Evolutionary conservation across 2,329 filamentous ascomycete genomes (phyloP).

Genomic region (Cercospora sp.): DNA sequence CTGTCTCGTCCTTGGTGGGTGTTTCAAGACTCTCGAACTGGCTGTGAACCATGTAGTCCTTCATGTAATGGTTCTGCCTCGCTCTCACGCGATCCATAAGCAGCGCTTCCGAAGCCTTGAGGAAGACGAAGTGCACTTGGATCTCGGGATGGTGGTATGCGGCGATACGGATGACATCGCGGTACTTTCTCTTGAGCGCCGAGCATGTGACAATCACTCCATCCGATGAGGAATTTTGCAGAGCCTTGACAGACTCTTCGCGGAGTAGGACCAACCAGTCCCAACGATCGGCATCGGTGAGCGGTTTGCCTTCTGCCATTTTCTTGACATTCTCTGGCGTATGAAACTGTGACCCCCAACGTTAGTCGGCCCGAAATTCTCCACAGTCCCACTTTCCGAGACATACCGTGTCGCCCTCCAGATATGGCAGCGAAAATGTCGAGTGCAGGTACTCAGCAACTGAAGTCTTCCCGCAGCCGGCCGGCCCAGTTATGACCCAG

Average conservation of each 20-base stretch:
- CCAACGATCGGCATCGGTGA: slow-evolving; percentile 94
- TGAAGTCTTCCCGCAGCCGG: slow-evolving; percentile 57
- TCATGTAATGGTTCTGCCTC: slow-evolving; percentile 90
- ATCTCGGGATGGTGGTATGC: slow-evolving; percentile 48
- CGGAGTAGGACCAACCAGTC: slow-evolving; percentile 74
- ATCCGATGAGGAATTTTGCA: slow-evolving; percentile 32
- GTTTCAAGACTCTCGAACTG: slow-evolving; percentile 88
- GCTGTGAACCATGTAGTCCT: slow-evolving; percentile 89
- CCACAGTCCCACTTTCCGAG: neutral
- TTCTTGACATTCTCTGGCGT: slow-evolving; percentile 65
- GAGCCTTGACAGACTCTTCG: slow-evolving; percentile 46
- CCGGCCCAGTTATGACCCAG: slow-evolving; percentile 55
- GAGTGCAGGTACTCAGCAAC: slow-evolving; percentile 50
- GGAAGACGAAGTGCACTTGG: slow-evolving; percentile 83
- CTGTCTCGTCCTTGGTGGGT: slow-evolving; percentile 60
- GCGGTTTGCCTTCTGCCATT: slow-evolving; percentile 79
- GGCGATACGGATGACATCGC: slow-evolving; percentile 65
- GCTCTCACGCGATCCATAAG: slow-evolving; percentile 73
- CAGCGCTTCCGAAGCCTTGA: slow-evolving; percentile 73
- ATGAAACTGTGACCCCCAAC: slow-evolving; percentile 46
- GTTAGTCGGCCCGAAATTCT: slow-evolving; percentile 9
- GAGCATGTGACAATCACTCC: slow-evolving; percentile 95
- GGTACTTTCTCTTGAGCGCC: slow-evolving; percentile 94
- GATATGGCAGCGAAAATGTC: slow-evolving; percentile 48
- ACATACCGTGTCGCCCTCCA: slow-evolving; percentile 55